phyloP scores from a whole-genome alignment of 2,329 filamentous ascomycete genomes.

The Coniella lustricola region DNA sequence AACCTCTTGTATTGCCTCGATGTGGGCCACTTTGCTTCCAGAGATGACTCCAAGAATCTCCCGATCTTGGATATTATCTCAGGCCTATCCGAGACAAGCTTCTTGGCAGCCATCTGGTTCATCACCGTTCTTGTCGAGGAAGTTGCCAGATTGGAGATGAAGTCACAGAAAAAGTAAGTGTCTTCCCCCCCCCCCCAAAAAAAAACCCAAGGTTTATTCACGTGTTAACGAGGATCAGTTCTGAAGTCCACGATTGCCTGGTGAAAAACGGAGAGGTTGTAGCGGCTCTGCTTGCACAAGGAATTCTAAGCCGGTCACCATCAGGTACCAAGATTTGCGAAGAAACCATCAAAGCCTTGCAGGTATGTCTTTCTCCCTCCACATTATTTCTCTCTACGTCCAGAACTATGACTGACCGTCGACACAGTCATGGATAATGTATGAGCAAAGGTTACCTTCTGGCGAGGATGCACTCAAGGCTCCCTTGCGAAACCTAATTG shows the following conservation, averaged over 20 bases:
- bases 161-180: constrained; percentile 50
- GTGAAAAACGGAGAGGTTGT: constrained; percentile 35
- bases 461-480: constrained; percentile 50
- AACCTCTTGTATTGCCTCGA: constrained; percentile 57
- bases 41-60: constrained; percentile 39
- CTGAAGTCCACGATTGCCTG: constrained; percentile 33
- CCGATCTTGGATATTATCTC: constrained; percentile 37
- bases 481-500: constrained; percentile 53
- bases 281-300: constrained; percentile 32
- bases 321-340: constrained; percentile 32
- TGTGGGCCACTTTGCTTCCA: constrained; percentile 36
- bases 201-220: constrained; percentile 24
- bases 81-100: constrained; percentile 40
- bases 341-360: constrained; percentile 54
- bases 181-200: constrained; percentile 1
- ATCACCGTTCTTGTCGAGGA: constrained; percentile 57
- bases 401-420: constrained; percentile 7
- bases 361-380: constrained; percentile 33
- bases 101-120: constrained; percentile 59
- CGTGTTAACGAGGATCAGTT: constrained; percentile 21
- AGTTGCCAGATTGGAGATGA: constrained; percentile 59
- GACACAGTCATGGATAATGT: constrained; percentile 63
- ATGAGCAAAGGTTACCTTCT: constrained; percentile 58
- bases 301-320: constrained; percentile 26
- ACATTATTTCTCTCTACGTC: not conserved